Base-by-base conservation (phyloP, 176 grass and related monocot species). In the Elymus sibiricus region DNA sequence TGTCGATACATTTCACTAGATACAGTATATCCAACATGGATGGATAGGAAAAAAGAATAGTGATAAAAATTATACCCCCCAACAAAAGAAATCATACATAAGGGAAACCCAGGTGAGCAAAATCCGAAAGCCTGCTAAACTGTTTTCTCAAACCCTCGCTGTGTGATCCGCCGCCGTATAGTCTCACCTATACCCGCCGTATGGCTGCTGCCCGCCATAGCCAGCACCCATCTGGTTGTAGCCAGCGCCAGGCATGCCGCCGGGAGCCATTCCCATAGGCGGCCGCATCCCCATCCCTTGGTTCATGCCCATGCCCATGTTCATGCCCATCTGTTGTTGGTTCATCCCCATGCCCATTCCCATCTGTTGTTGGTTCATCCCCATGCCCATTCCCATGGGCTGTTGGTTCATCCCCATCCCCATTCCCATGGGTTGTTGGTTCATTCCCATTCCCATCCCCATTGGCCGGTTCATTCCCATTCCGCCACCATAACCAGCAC, bases 151-250 rank as follows among this genome's bases (percentile, higher is more conserved):
- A 66, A 69, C 28, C 75, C 13, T 34, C 13, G 13, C 47, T 53
- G 66, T 11, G 17, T 51, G 79, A 43, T 86, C 28, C 68, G 22
- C 29, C 21, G 31, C 19, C 27, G 25, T 27, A 49, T 55, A 44
- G 22, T 53, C 86, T 99, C 89, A 99, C 88, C 92, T 94, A 75
- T 93, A 99, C 29, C 94, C 94, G 37, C 97, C 92, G 19, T 96
- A 95, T 77, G 82, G 92, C 76, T 91, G 94, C 78, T 99, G 97
- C 4, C 90, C 80, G 62, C 90, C 90, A 39, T 91, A 96, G 76
- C 92, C 86, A 69, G 90, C 79, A 25, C 90, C 86, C 97, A 94
- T 93, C 39, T 86, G 94, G 70, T 96, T 99, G 88, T 96, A 99
- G 7, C 92, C 91, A 40, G 76, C 66, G 40, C 93, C 90, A 1